phyloP scores from a whole-genome alignment of 2,329 filamentous ascomycete species.

The Reticulascus tulasneorum region DNA sequence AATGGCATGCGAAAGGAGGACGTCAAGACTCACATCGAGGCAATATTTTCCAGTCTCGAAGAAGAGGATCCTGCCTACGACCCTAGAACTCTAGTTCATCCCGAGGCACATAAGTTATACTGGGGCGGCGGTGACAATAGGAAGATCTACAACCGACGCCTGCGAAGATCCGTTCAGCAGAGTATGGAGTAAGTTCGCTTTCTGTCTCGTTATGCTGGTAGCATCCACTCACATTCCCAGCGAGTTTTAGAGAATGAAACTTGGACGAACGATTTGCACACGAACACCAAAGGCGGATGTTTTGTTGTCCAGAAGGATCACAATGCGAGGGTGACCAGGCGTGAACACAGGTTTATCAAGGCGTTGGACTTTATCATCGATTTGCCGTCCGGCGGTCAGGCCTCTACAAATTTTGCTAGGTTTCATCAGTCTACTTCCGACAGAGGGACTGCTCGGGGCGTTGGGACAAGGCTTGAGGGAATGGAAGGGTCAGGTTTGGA shows the following conservation, averaged over 20 bases:
- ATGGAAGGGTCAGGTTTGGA: too few species aligned
- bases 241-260: too few species aligned
- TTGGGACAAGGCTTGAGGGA: too few species aligned
- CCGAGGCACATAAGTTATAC: slow-evolving; percentile 78
- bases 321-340: too few species aligned
- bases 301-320: not conserved
- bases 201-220: too few species aligned
- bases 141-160: slow-evolving; percentile 76
- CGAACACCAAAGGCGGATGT: not conserved
- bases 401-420: too few species aligned
- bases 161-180: slow-evolving; percentile 72
- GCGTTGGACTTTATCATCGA: too few species aligned
- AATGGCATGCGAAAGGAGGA: slow-evolving; percentile 63
- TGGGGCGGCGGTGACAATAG: slow-evolving; percentile 79
- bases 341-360: too few species aligned
- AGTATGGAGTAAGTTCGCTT: slow-evolving; percentile 62
- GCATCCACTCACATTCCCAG: too few species aligned
- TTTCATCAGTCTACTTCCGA: too few species aligned
- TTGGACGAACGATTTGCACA: not conserved
- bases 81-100: slow-evolving; percentile 80
- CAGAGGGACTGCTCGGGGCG: too few species aligned
- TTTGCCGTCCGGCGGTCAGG: too few species aligned
- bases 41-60: slow-evolving; percentile 77
- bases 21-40: slow-evolving; percentile 76
- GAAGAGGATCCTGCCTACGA: slow-evolving; percentile 87